phyloP scores from a whole-genome alignment of 768 basidiomycete genomes.

The Tylopilus sp. region DNA sequence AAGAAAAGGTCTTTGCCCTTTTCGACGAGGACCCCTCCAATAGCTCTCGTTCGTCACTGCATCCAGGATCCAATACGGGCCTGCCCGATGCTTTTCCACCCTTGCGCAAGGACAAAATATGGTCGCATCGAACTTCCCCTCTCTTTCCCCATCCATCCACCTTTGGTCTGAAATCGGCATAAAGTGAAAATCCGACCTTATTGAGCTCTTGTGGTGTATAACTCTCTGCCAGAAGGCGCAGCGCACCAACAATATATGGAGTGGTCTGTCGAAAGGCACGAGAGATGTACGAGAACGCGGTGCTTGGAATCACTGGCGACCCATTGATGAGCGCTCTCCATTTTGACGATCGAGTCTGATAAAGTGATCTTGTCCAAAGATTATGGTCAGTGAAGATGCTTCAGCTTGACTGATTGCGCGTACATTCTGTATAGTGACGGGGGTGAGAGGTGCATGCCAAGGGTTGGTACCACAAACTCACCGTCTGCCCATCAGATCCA shows the following conservation, averaged over 20 bases:
- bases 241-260: slow-evolving; percentile 72
- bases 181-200: slow-evolving; percentile 68
- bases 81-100: slow-evolving; percentile 14
- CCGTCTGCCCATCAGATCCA: slow-evolving; percentile 81
- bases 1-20: slow-evolving; percentile 36
- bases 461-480: slow-evolving; percentile 23
- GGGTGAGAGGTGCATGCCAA: neutral
- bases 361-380: slow-evolving; percentile 60
- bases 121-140: slow-evolving; percentile 67
- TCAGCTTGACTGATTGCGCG: slow-evolving; percentile 9
- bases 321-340: slow-evolving; percentile 84
- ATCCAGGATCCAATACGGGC: slow-evolving; percentile 1
- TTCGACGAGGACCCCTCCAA: slow-evolving; percentile 37
- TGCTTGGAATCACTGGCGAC: slow-evolving; percentile 62
- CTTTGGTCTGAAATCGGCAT: slow-evolving; percentile 82
- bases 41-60: neutral
- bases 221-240: slow-evolving; percentile 63
- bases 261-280: slow-evolving; percentile 77
- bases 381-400: slow-evolving; percentile 2
- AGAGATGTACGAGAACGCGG: slow-evolving; percentile 83
- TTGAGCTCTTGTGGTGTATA: slow-evolving; percentile 60
- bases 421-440: slow-evolving; percentile 36
- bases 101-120: slow-evolving; percentile 60
- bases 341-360: slow-evolving; percentile 59
- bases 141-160: slow-evolving; percentile 83